Evolutionary conservation across 2,329 filamentous ascomycete species (phyloP).

Genomic region (Aspergillus latus): DNA sequence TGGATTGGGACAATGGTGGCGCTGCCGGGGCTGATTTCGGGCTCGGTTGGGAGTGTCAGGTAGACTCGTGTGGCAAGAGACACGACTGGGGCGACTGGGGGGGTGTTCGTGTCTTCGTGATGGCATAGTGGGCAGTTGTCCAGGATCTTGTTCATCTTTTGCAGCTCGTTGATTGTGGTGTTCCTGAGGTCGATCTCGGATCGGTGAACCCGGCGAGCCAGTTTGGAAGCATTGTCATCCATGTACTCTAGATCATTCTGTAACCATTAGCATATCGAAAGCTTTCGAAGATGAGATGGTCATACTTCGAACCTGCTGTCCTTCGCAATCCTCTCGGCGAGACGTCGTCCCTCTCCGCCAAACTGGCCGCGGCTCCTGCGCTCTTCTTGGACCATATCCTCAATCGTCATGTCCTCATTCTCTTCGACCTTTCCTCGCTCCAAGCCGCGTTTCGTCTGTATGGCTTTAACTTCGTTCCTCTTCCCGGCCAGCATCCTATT

Average conservation of each 20-base stretch:
- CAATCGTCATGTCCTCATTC: slow-evolving; percentile 93
- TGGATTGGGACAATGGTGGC: slow-evolving; percentile 86
- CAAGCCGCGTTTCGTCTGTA: slow-evolving; percentile 76
- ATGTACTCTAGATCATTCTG: slow-evolving; percentile 89
- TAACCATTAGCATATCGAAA: slow-evolving; percentile 18
- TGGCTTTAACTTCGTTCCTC: slow-evolving; percentile 71
- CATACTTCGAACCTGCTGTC: slow-evolving; percentile 77
- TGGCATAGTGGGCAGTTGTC: slow-evolving; percentile 89
- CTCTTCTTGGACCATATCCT: slow-evolving; percentile 96
- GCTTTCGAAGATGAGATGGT: slow-evolving; percentile 4
- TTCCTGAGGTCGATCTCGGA: slow-evolving; percentile 86
- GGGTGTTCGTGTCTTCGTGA: slow-evolving; percentile 77
- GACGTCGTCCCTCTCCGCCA: slow-evolving; percentile 75
- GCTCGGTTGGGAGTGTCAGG: slow-evolving; percentile 84
- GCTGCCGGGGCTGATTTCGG: slow-evolving; percentile 78
- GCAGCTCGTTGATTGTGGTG: slow-evolving; percentile 80
- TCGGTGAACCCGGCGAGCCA: slow-evolving; percentile 83
- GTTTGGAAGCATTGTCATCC: slow-evolving; percentile 90
- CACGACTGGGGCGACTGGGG: slow-evolving; percentile 79
- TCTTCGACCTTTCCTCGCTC: slow-evolving; percentile 84
- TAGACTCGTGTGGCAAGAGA: slow-evolving; percentile 84
- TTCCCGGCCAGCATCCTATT: slow-evolving; percentile 80
- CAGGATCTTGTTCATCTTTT: slow-evolving; percentile 81
- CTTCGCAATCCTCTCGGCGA: slow-evolving; percentile 92
- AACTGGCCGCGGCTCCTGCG: slow-evolving; percentile 74